Conservation (phyloP, 2,329 filamentous ascomycete genomes). For the Spiromastix sp. region DNA sequence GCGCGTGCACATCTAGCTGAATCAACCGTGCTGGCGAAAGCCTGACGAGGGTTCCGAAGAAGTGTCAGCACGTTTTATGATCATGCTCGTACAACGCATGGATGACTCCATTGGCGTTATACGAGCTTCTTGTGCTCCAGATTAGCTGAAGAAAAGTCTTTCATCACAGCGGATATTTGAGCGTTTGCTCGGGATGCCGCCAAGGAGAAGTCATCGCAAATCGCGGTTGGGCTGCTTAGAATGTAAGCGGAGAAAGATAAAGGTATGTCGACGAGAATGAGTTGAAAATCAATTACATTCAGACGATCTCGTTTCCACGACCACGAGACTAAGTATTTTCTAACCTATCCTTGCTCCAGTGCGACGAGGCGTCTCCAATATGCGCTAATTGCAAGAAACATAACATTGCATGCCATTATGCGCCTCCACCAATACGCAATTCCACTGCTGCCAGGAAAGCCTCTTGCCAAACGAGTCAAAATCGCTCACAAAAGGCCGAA, state of each 20-base stretch:
- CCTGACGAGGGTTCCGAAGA: too few species aligned
- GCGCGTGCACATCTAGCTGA: too few species aligned
- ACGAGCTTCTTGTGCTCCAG: too few species aligned
- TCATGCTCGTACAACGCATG: too few species aligned
- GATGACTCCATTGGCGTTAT: too few species aligned
- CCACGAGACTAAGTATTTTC: not conserved
- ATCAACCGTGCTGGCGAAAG: too few species aligned
- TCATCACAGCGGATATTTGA: too few species aligned
- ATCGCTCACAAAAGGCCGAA: too few species aligned
- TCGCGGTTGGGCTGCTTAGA: constrained; percentile 23
- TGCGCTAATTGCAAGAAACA: constrained; percentile 18
- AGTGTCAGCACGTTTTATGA: too few species aligned
- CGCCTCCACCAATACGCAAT: constrained; percentile 8
- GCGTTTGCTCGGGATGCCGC: constrained; percentile 8
- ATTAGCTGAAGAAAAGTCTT: too few species aligned
- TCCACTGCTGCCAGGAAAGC: too few species aligned
- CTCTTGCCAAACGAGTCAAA: too few species aligned
- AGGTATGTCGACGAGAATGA: constrained; percentile 19
- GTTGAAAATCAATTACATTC: not conserved
- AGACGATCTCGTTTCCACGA: not conserved
- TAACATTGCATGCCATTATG: constrained; percentile 17
- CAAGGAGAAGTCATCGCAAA: constrained; percentile 24
- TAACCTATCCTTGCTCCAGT: constrained; percentile 9
- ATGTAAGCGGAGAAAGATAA: constrained; percentile 26
- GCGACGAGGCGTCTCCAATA: constrained; percentile 15